Base-by-base conservation (phyloP, 768 basidiomycete species). In the Trametes maxima region DNA sequence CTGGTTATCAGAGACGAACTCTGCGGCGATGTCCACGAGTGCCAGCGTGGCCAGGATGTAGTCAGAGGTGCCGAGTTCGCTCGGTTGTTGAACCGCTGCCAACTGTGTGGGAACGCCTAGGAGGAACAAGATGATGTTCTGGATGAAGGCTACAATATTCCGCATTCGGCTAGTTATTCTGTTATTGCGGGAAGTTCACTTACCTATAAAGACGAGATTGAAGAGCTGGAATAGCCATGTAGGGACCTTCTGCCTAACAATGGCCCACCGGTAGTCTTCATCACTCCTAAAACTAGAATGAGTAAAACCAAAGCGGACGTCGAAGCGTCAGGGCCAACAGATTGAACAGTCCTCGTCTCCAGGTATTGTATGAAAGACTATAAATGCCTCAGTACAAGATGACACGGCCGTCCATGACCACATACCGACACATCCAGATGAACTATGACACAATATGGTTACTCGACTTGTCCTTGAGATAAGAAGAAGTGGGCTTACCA, bases 201-300 rank as follows among this genome's bases (percentile, higher is more conserved):
- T 63, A 85, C 86, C 78, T 33, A 95, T 88, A 77, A 94, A 94
- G 13, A 80, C 79, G 14, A 92, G 74, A 73, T 87, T 88, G 33
- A 82, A 54, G n/a, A 89, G 60, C 63, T 86, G 82, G 77, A 89
- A 89, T 10, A 84, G 64, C 74, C 78, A 78, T 1, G 71, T 53
- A 14, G 85, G 82, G 3, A 89, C 69, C 49, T 85, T 79, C 42
- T 76, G 72, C 43, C 95, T 85, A 14, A 97, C 79, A 39, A 94
- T 76, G 1, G 78, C 84, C 92, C 95, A 98, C 25, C 96, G 89
- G 69, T 98, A 98, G 73, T 97, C 95, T 73, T 96, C 94, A 24
- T 91, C 92, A 25, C 82, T 80, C 7, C 90, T 92, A 33, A 4
- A 21, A 42, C 36, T 8, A 24, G n/a, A 37, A 24, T 56, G 19